A percentile compares a stretch with the other conserved stretches of the same genome.
phyloP scores from a whole-genome alignment of 2,329 filamentous ascomycete species.

The Apiospora kogelbergensis region DNA sequence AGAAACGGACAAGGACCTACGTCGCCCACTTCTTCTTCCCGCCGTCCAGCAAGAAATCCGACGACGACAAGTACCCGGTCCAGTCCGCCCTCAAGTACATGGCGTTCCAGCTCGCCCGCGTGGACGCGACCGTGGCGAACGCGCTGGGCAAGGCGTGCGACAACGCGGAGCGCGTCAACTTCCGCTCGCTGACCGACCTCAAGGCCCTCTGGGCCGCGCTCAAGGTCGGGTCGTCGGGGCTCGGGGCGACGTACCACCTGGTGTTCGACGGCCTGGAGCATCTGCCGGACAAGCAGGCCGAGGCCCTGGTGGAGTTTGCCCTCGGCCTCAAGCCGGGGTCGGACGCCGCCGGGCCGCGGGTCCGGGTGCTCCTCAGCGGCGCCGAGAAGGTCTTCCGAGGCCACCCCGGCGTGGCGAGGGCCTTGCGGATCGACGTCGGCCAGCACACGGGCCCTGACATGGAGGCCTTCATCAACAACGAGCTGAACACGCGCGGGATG shows the following conservation, averaged over 20 bases:
- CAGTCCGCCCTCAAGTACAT: constrained; percentile 26
- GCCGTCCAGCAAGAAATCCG: constrained; percentile 20
- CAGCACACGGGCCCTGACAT: constrained; percentile 22
- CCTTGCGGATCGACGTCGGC: constrained; percentile 19
- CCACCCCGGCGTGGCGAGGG: constrained; percentile 11
- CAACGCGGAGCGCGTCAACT: constrained; percentile 2
- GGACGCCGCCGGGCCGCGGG: constrained; percentile 13
- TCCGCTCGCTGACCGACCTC: constrained; percentile 15
- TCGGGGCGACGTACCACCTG: constrained; percentile 22
- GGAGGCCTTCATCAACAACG: constrained; percentile 20
- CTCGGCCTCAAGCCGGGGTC: constrained; percentile 8
- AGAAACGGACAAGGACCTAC: constrained; percentile 21
- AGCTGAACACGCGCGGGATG: constrained; percentile 18
- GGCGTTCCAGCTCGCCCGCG: constrained; percentile 28
- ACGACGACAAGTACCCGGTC: constrained; percentile 21
- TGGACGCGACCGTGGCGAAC: constrained; percentile 22
- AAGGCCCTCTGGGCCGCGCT: constrained; percentile 20
- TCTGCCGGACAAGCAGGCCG: constrained; percentile 15
- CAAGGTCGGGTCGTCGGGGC: constrained; percentile 20
- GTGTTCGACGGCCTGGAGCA: constrained; percentile 28
- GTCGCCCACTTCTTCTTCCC: constrained; percentile 29
- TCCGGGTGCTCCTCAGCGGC: constrained; percentile 22
- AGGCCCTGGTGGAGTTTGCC: constrained; percentile 17
- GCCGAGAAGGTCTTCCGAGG: constrained; percentile 9
- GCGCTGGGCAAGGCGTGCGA: constrained; percentile 23